phyloP scores from a whole-genome alignment of 257 asterid species.

The Fraxinus excelsior region DNA sequence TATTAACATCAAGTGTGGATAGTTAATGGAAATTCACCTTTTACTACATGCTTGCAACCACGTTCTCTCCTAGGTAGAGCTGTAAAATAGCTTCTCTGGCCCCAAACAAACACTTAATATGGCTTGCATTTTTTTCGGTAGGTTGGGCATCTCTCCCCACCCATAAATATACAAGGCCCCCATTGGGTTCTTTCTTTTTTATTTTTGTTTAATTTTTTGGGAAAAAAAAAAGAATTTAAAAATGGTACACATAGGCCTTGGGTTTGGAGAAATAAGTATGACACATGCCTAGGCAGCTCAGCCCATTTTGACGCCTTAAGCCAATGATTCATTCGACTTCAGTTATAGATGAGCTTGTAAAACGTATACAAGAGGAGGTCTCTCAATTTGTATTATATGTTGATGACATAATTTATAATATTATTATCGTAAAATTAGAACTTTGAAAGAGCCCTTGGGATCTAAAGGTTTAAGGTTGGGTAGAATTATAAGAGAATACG shows the following conservation, averaged over 20 bases:
- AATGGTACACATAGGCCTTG: not conserved
- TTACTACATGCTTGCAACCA: too few species aligned
- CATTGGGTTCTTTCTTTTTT: too few species aligned
- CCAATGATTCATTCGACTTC: not conserved
- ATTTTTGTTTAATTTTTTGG: not conserved
- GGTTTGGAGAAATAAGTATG: not conserved
- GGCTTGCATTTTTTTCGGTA: too few species aligned
- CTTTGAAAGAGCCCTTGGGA: not conserved
- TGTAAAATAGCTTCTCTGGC: too few species aligned
- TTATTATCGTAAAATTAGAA: not conserved
- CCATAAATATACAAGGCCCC: too few species aligned
- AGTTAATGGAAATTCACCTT: too few species aligned
- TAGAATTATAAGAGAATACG: not conserved
- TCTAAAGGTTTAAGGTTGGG: not conserved
- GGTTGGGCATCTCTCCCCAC: too few species aligned
- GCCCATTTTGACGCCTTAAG: not conserved
- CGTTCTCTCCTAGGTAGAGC: too few species aligned
- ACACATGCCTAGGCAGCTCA: not conserved
- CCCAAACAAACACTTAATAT: too few species aligned
- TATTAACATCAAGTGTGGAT: not conserved
- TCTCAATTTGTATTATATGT: not conserved
- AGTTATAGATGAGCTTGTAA: not conserved
- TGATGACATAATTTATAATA: not conserved
- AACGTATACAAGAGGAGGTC: not conserved
- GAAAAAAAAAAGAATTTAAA: too few species aligned